Conservation (phyloP, 2,329 filamentous ascomycete species). For the Diaporthe citrichinensis region DNA sequence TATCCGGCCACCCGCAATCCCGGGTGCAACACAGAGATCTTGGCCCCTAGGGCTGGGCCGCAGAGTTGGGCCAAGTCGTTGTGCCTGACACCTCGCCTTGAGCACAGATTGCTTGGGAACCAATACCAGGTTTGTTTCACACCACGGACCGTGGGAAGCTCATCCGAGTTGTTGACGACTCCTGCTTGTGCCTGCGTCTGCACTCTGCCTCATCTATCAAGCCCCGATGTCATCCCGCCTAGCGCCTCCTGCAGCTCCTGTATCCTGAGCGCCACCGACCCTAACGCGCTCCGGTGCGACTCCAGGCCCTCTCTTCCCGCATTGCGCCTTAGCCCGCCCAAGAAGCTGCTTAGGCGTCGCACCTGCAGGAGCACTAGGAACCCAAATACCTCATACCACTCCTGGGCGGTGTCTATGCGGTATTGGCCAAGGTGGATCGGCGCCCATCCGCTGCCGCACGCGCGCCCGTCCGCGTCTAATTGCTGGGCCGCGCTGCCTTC, state of each 20-base stretch:
- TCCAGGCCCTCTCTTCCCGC: background rate
- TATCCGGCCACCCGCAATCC: background rate
- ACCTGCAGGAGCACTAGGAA: conserved; percentile 22
- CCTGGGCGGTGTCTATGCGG: background rate
- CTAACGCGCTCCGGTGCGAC: conserved; percentile 8
- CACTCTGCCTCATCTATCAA: background rate
- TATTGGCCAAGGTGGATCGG: conserved; percentile 24
- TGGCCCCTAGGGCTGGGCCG: background rate
- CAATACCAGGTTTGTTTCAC: background rate
- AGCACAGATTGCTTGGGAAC: background rate
- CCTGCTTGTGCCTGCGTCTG: background rate
- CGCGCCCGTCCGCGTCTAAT: background rate
- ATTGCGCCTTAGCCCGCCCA: background rate
- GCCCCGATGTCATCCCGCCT: conserved; percentile 12
- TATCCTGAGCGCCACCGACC: conserved; percentile 2
- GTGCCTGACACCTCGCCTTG: background rate
- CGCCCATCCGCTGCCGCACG: background rate
- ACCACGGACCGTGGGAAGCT: background rate
- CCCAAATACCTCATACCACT: conserved; percentile 24
- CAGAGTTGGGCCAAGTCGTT: background rate
- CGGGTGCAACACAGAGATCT: background rate
- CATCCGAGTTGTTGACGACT: background rate
- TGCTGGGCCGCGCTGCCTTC: background rate
- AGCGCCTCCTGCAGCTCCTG: conserved; percentile 25
- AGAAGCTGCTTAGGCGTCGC: conserved; percentile 22